Percentiles rank a stretch among this genome's conserved stretches.
Conservation (phyloP, 2,329 filamentous ascomycete genomes). For the Xylariaceae sp. region DNA sequence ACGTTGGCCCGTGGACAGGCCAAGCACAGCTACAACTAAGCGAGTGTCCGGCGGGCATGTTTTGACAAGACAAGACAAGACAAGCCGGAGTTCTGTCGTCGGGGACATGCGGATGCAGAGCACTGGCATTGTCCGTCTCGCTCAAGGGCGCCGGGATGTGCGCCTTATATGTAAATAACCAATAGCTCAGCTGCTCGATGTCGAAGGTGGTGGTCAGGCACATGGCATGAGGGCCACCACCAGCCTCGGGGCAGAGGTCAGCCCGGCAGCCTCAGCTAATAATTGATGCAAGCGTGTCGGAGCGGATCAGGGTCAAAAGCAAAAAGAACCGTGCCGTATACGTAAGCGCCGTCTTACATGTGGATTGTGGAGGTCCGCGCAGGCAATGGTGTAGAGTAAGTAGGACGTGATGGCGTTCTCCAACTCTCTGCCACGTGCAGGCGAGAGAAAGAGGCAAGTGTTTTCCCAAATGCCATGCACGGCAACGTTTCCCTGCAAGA, state of each 20-base stretch:
- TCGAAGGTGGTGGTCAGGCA: neutral
- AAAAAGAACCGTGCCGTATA: neutral
- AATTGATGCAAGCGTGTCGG: neutral
- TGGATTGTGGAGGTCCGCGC: neutral
- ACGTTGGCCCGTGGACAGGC: too few relatives aligned
- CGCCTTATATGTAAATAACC: neutral
- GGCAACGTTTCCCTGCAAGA: neutral
- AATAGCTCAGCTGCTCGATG: neutral
- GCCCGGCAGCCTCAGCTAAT: neutral
- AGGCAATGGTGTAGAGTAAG: too few relatives aligned
- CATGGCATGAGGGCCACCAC: neutral
- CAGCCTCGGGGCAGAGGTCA: neutral
- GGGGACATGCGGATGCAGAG: neutral
- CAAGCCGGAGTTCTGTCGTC: too few relatives aligned
- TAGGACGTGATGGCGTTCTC: too few relatives aligned
- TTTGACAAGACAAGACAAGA: too few relatives aligned
- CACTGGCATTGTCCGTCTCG: neutral
- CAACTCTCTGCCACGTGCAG: constrained; percentile 5
- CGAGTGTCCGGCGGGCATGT: too few relatives aligned
- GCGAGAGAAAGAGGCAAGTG: neutral
- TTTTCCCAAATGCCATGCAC: neutral
- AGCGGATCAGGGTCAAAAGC: neutral
- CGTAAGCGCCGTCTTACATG: constrained; percentile 6
- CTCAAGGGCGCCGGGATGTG: neutral
- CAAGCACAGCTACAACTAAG: too few relatives aligned